Conservation (phyloP, 2,329 filamentous ascomycete genomes). For the Calonectria pauciramosa region DNA sequence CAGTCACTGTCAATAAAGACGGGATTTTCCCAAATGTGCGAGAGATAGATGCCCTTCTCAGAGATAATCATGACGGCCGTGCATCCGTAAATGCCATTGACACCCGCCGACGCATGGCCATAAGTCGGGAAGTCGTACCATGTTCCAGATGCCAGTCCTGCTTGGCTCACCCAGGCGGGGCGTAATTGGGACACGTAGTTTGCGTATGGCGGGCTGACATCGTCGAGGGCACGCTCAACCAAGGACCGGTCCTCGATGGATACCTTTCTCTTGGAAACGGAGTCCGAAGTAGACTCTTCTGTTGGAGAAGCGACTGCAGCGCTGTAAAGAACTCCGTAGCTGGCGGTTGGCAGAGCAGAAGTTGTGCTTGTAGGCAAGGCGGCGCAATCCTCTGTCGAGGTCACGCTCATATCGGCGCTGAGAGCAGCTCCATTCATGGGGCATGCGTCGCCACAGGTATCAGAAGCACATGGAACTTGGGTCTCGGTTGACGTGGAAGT, state of each 20-base stretch:
- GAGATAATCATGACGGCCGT: slow-evolving; percentile 37
- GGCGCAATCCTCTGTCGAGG: slow-evolving; percentile 20
- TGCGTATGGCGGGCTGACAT: slow-evolving; percentile 28
- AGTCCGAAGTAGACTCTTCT: neutral
- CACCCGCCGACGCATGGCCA: slow-evolving; percentile 27
- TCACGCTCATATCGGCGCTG: slow-evolving; percentile 26
- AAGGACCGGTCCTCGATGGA: neutral
- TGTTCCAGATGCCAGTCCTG: slow-evolving; percentile 21
- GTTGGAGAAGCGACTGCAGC: slow-evolving; percentile 17
- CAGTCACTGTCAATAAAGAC: slow-evolving; percentile 26
- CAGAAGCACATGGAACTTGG: slow-evolving; percentile 26
- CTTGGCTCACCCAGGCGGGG: slow-evolving; percentile 32
- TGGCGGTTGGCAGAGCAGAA: slow-evolving; percentile 22
- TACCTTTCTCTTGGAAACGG: neutral
- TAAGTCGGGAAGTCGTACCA: slow-evolving; percentile 23
- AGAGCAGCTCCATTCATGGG: slow-evolving; percentile 23
- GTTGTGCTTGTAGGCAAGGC: slow-evolving; percentile 29
- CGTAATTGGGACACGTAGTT: slow-evolving; percentile 23
- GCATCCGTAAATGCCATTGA: slow-evolving; percentile 41
- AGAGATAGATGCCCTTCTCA: slow-evolving; percentile 34
- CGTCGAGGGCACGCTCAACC: slow-evolving; percentile 10
- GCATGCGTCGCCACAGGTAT: slow-evolving; percentile 32
- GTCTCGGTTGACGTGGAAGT: slow-evolving; percentile 7
- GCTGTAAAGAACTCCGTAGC: slow-evolving; percentile 4
- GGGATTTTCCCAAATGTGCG: slow-evolving; percentile 41